A percentile compares a stretch with the other conserved stretches of the same genome.
Evolutionary conservation across 1,284 basidiomycete species (phyloP).

Genomic region (Ganoderma multipileum): DNA sequence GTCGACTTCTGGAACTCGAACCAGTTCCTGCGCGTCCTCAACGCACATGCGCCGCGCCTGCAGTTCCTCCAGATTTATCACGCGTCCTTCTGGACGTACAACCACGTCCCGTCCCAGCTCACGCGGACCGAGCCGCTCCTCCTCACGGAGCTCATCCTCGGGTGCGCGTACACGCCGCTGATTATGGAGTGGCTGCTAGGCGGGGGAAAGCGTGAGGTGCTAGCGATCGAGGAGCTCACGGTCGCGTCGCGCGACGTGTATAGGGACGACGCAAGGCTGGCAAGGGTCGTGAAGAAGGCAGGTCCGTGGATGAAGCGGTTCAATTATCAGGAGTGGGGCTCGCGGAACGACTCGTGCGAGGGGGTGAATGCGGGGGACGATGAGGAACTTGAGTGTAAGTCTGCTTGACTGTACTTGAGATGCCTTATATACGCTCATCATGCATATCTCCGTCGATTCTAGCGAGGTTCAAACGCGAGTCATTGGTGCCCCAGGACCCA

Average conservation of each 20-base stretch:
- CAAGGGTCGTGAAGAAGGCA: slow-evolving; percentile 13
- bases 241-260: slow-evolving; percentile 13
- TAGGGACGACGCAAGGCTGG: slow-evolving; percentile 18
- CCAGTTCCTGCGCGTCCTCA: slow-evolving; percentile 20
- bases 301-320: slow-evolving; percentile 19
- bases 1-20: slow-evolving; percentile 23
- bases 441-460: neutral
- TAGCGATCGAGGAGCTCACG: slow-evolving; percentile 14
- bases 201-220: slow-evolving; percentile 3
- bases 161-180: slow-evolving; percentile 16
- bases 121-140: slow-evolving; percentile 13
- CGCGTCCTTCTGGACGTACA: slow-evolving; percentile 7
- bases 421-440: neutral
- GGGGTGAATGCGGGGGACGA: neutral
- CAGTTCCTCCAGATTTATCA: slow-evolving; percentile 13
- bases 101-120: slow-evolving; percentile 15
- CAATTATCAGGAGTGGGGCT: slow-evolving; percentile 4
- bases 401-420: neutral
- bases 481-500: neutral
- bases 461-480: neutral
- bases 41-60: slow-evolving; percentile 12
- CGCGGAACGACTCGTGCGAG: slow-evolving; percentile 5
- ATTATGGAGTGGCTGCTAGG: slow-evolving; percentile 20
- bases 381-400: neutral
- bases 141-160: slow-evolving; percentile 15